Evolutionary conservation across 176 grass and related monocot species (phyloP), one percentile per base, ranked within the genome.

Genomic region (Zizania latifolia): DNA sequence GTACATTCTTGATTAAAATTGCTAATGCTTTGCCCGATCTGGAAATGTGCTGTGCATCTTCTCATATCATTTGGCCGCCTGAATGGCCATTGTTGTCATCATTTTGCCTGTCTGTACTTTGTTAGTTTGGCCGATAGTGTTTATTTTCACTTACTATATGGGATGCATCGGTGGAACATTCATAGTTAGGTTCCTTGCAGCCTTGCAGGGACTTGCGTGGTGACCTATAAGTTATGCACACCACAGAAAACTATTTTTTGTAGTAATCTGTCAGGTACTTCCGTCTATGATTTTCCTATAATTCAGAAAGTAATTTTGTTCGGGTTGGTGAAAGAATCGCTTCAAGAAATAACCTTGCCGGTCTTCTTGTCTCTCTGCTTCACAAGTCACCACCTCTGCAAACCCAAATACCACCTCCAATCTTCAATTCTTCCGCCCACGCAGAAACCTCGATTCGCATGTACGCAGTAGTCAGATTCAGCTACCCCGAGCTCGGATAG

Each of bases 291-390:
- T 41, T 66, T 24, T 2, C 23, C 24, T 0, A 26, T 11, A 27
- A 22, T 21, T 36, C 17, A 36, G 61, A 37, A 35, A 17, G 34
- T 36, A 36, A 62, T 19, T 35, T 4, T 36, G 5, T 36, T 36
- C 34, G 5, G 4, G 34, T 0, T 36, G 5, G 34, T n/a, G n/a
- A n/a, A n/a, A n/a, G n/a, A n/a, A n/a, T n/a, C n/a, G n/a, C n/a
- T n/a, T n/a, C n/a, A 32, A 2, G 19, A 77, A 43, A 12, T 69
- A 28, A 86, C 84, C 84, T 87, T 87, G 68, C 71, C 53, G 4
- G 60, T n/a, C n/a, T n/a, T 67, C 16, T 68, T 17, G 22, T 61
- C 31, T 31, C 70, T 80, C 59, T 84, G 80, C 45, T 62, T 70
- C 23, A 54, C n/a, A 2, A 88, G 70, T 71, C 31, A 54, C 21